Conservation (phyloP, 2,329 filamentous ascomycete genomes). For the Alternaria consortialis region DNA sequence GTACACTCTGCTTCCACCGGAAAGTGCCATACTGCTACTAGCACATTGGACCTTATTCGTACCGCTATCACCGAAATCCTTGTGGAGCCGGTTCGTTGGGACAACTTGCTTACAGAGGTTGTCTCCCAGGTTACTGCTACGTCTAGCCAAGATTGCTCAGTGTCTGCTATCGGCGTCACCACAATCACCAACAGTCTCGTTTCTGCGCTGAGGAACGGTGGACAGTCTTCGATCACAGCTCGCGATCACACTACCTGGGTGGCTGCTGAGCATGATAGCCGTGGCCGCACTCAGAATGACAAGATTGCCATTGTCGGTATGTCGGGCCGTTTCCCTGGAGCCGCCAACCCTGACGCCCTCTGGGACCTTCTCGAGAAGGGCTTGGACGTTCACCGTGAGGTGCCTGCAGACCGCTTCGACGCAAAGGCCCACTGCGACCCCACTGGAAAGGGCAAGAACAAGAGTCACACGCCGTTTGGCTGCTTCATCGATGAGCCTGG, state of each 20-base stretch:
- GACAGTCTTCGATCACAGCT: conserved; percentile 54
- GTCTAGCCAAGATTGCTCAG: conserved; percentile 53
- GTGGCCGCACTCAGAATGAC: conserved; percentile 63
- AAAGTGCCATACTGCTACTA: conserved; percentile 56
- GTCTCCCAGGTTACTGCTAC: conserved; percentile 58
- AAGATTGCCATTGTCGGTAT: conserved; percentile 89
- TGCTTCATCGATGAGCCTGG: conserved; percentile 80
- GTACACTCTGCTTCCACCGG: conserved; percentile 60
- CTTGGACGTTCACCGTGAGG: conserved; percentile 74
- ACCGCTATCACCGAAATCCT: conserved; percentile 57
- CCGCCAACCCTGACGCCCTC: conserved; percentile 73
- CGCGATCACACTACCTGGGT: conserved; percentile 58
- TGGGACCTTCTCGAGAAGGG: conserved; percentile 80
- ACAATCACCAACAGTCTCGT: conserved; percentile 65
- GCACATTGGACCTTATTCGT: conserved; percentile 57
- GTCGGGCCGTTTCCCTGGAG: conserved; percentile 79
- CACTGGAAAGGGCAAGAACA: conserved; percentile 77
- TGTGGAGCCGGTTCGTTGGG: conserved; percentile 59
- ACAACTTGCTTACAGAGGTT: conserved; percentile 57
- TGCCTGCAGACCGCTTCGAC: conserved; percentile 77
- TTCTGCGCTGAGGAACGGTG: conserved; percentile 62
- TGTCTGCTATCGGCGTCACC: conserved; percentile 61
- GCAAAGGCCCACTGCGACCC: conserved; percentile 75
- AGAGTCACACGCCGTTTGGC: conserved; percentile 77
- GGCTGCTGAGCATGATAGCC: conserved; percentile 34